Evolutionary conservation across 2,329 filamentous ascomycete species (phyloP).

Genomic region (Hymenoscyphus fructigenus): DNA sequence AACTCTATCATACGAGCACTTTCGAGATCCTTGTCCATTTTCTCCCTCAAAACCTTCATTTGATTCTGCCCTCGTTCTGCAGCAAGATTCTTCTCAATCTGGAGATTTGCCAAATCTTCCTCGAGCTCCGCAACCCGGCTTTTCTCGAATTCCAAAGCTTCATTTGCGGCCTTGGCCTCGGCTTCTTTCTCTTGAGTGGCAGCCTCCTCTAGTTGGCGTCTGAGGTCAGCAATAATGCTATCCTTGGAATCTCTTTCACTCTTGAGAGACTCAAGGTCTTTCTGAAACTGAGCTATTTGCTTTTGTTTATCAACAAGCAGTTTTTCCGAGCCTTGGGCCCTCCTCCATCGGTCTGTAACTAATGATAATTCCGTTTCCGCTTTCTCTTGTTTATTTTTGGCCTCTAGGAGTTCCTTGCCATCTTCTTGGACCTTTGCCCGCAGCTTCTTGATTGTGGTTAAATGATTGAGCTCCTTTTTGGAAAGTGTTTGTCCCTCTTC

Average conservation of each 20-base stretch:
- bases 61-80: conserved; percentile 70
- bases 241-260: conserved; percentile 64
- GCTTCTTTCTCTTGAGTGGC: conserved; percentile 65
- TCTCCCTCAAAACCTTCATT: conserved; percentile 70
- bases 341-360: conserved; percentile 48
- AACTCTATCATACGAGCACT: conserved; percentile 66
- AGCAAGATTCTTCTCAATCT: conserved; percentile 74
- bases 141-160: conserved; percentile 67
- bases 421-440: conserved; percentile 63
- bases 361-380: conserved; percentile 50
- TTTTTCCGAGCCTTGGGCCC: conserved; percentile 56
- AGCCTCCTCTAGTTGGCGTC: conserved; percentile 66
- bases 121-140: conserved; percentile 54
- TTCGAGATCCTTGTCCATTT: conserved; percentile 70
- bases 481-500: conserved; percentile 90
- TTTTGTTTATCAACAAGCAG: conserved; percentile 53
- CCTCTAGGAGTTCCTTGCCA: conserved; percentile 62
- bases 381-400: conserved; percentile 59
- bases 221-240: conserved; percentile 65
- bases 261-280: conserved; percentile 60
- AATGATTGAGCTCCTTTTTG: conserved; percentile 80
- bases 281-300: conserved; percentile 49
- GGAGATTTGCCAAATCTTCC: conserved; percentile 60
- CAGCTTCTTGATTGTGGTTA: conserved; percentile 80
- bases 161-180: conserved; percentile 64